Evolutionary conservation across 139 green algal species (phyloP), one percentile per base, ranked within the genome.

Genomic region (Chlorella vulgaris): DNA sequence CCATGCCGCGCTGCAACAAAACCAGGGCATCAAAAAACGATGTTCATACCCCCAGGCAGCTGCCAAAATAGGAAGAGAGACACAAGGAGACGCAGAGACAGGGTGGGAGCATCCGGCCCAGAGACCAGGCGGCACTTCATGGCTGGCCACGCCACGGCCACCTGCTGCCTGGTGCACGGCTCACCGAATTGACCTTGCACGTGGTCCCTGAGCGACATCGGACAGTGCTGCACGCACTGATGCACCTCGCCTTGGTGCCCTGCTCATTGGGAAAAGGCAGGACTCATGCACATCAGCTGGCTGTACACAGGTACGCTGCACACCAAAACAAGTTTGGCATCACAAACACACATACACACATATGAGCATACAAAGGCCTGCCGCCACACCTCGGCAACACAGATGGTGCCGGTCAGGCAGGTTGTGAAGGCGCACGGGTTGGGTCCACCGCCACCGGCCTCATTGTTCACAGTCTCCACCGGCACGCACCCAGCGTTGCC

Each of bases 341-440:
- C 15, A 65, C 5, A 28, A 15, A n/a, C 55, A 8, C 18, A 65
- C 55, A n/a, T 65, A 21, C 55, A 65, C 5, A 29, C 55, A 65
- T 21, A 65, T n/a, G 47, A 10, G 15, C 13, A 10, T 10, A 10
- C 47, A 24, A 10, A 55, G 47, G 13, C 47, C 13, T 55, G 47
- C 15, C 13, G 13, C 55, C 55, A 31, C 55, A 65, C 65, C 65
- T 71, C 15, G 35, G 22, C 21, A 21, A 42, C 18, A 33, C 65
- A 71, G 65, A 33, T 18, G 65, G 35, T 29, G 65, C 65, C 65
- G 65, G 47, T 35, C 2, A 18, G 65, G 65, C 65, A 71, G 65
- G 65, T 71, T 7, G 65, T 71, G 35, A 35, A 33, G 10, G 65
- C 65, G 65, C 65, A 71, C 13, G 65, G 65, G 65, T 71, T 50